Conservation (phyloP, 2,329 filamentous ascomycete species). For the Pestalotiopsis sp. region DNA sequence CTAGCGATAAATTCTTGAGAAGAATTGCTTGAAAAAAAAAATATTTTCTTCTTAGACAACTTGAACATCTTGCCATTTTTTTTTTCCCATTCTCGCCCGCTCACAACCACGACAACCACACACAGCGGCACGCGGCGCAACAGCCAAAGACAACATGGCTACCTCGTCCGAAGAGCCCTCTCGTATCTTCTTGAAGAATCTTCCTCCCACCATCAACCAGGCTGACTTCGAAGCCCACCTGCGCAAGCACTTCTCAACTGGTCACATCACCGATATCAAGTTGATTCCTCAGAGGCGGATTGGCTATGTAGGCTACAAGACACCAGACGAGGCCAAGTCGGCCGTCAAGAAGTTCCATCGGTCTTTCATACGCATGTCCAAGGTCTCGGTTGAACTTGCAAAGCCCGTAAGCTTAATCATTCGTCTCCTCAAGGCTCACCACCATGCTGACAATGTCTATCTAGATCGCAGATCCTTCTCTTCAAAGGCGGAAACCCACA, state of each 20-base stretch:
- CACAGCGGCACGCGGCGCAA: neutral
- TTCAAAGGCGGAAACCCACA: slow-evolving; percentile 29
- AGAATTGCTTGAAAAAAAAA: neutral
- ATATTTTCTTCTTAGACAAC: neutral
- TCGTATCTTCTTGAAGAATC: slow-evolving; percentile 76
- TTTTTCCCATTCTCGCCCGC: neutral
- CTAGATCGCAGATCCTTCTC: slow-evolving; percentile 41
- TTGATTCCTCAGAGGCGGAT: slow-evolving; percentile 88
- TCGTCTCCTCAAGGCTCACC: too few species aligned
- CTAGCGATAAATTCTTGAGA: neutral
- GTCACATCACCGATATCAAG: slow-evolving; percentile 88
- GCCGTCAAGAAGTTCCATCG: slow-evolving; percentile 96
- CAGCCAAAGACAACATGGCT: slow-evolving; percentile 20
- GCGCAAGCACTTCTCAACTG: slow-evolving; percentile 80
- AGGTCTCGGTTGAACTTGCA: slow-evolving; percentile 86
- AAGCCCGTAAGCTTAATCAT: slow-evolving; percentile 53
- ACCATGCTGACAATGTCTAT: neutral
- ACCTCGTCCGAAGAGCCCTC: slow-evolving; percentile 56
- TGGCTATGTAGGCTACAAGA: slow-evolving; percentile 94
- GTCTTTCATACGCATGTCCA: slow-evolving; percentile 94
- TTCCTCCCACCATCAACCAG: slow-evolving; percentile 85
- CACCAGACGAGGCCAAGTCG: slow-evolving; percentile 74
- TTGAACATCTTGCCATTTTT: neutral
- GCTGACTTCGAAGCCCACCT: slow-evolving; percentile 87
- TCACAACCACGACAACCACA: neutral